phyloP scores from a whole-genome alignment of 2,329 filamentous ascomycete genomes.

The Colletotrichum lini region DNA sequence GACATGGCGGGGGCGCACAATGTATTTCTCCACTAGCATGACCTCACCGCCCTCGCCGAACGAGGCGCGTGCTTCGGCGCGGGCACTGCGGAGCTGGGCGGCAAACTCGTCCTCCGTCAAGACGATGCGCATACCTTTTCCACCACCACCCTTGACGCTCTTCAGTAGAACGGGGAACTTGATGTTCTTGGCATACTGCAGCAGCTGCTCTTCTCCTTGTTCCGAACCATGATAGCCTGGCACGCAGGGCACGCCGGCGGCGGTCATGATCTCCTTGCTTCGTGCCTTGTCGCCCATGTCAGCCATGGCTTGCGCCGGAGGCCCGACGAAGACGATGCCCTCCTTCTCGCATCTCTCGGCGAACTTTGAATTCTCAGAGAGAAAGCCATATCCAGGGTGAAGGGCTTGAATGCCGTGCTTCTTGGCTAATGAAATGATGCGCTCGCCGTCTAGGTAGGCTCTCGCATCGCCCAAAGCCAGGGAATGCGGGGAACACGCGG shows the following conservation, averaged over 20 bases:
- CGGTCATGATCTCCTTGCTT: conserved; percentile 97
- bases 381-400: conserved; percentile 95
- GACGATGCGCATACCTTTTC: conserved; percentile 88
- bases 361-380: conserved; percentile 94
- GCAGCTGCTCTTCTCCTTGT: conserved; percentile 75
- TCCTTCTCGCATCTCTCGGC: conserved; percentile 90
- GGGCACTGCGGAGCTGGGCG: conserved; percentile 78
- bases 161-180: conserved; percentile 82
- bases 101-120: conserved; percentile 77
- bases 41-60: conserved; percentile 86
- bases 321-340: conserved; percentile 94
- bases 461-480: conserved; percentile 86
- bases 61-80: conserved; percentile 81
- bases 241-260: conserved; percentile 95
- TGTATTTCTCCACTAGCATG: conserved; percentile 88
- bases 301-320: conserved; percentile 83
- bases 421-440: conserved; percentile 91
- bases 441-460: conserved; percentile 93
- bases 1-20: conserved; percentile 84
- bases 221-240: conserved; percentile 94
- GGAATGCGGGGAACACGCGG: conserved; percentile 85
- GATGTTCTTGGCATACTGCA: conserved; percentile 80
- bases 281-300: conserved; percentile 96
- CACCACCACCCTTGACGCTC: conserved; percentile 84
- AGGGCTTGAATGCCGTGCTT: conserved; percentile 89